Evolutionary conservation across 192 early-diverging fungal species (phyloP).

Genomic region (Coemansia sp.): DNA sequence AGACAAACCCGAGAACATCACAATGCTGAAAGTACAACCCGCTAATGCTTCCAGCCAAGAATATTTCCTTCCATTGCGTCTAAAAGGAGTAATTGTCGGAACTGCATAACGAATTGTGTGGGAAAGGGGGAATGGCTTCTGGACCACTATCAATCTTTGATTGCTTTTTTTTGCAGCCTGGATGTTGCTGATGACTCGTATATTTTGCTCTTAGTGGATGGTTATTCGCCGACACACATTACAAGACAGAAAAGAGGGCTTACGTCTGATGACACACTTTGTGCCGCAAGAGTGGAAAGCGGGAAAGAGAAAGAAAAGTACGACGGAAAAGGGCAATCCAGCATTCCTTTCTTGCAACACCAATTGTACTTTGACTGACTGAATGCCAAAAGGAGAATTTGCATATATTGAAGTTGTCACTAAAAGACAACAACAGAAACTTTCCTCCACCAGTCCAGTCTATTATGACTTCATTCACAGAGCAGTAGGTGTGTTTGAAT

Average conservation of each 20-base stretch:
- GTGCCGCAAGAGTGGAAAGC: constrained; percentile 1
- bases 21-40: not conserved
- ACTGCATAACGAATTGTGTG: not conserved
- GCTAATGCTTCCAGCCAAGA: not conserved
- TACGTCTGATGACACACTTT: not conserved
- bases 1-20: not conserved
- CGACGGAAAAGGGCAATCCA: not conserved
- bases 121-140: not conserved
- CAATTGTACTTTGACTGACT: not conserved
- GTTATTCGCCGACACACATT: not conserved
- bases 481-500: not conserved
- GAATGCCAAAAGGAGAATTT: constrained; percentile 1
- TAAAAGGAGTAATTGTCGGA: constrained; percentile 2
- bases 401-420: not conserved
- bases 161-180: not conserved
- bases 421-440: not conserved
- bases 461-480: not conserved
- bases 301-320: not conserved
- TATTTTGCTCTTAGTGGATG: not conserved
- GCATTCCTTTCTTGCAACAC: not conserved
- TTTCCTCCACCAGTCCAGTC: too few relatives aligned
- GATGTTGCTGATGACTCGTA: constrained; percentile 2
- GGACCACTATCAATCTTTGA: not conserved
- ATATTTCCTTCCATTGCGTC: not conserved
- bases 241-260: not conserved